A percentile compares a stretch with the other conserved stretches of the same genome.
These are phyloP conservation scores for Cyberlindnera petersonii DNA, from an alignment of 805 yeast genomes.

Conservation along the genomic window DNA sequence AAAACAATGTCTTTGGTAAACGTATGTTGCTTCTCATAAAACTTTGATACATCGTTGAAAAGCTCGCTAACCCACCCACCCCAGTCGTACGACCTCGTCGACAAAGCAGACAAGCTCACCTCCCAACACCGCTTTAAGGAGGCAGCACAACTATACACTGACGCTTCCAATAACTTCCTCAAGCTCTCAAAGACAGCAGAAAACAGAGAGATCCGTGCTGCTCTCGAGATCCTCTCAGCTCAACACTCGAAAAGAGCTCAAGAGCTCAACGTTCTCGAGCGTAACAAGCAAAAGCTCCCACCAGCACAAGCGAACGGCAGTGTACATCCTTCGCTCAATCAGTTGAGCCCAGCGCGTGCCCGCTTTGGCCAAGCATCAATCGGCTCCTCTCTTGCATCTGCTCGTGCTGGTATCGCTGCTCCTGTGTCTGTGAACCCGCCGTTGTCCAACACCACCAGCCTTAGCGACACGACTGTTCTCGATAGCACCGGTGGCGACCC, in stretches of 20 bases:
- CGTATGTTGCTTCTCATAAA: not conserved
- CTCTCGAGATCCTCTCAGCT: constrained; percentile 29
- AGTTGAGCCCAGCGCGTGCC: not conserved
- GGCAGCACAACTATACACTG: constrained; percentile 37
- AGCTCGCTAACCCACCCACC: not conserved
- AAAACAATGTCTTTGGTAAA: not conserved
- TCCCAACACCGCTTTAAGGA: constrained; percentile 38
- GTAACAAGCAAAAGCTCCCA: constrained; percentile 3
- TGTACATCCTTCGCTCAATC: not conserved
- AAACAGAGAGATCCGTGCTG: constrained; percentile 28
- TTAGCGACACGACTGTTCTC: constrained; percentile 9
- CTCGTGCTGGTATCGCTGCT: constrained; percentile 1
- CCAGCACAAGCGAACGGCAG: not conserved
- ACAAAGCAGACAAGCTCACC: constrained; percentile 48
- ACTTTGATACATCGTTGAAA: not conserved
- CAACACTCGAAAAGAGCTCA: constrained; percentile 30
- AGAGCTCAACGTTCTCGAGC: constrained; percentile 20
- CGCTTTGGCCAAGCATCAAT: constrained; percentile 4
- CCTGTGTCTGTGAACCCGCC: no score
- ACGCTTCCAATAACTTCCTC: constrained; percentile 34
- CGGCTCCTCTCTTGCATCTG: constrained; percentile 4
- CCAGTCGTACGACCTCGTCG: constrained; percentile 30
- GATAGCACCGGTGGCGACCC: constrained; percentile 18
- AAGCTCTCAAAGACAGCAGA: constrained; percentile 24
- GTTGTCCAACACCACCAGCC: constrained; percentile 2